Evolutionary conservation across 2,329 filamentous ascomycete genomes (phyloP), one percentile per base, ranked within the genome.

Genomic region (Scorias spongiosa): DNA sequence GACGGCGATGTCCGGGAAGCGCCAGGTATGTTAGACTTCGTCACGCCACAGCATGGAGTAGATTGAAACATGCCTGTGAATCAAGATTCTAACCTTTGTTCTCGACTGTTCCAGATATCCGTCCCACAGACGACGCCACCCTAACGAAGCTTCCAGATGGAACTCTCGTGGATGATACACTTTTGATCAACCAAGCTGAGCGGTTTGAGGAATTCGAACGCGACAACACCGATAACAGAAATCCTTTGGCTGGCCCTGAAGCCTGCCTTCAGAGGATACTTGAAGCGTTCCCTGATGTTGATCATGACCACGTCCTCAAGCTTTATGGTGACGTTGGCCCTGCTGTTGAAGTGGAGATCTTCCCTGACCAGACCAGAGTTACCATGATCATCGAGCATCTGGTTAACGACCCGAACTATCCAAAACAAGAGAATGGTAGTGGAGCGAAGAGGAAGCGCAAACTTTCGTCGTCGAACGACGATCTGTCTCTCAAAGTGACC

Each of bases 221-320:
- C 20, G 7, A 26, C 20, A 26, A 26, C 20, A 26, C 20, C 20
- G 20, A 42, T 12, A 14, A 29, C n/a, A 29, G 6, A 28, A n/a
- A 42, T 18, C 40, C 18, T 18, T 43, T 26, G 10, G 42, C 53
- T 18, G 54, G 52, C 11, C 45, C 41, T 10, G 56, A 59, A 12
- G 37, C 39, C 15, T 58, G 56, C 41, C 44, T 61, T 17, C 44
- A 51, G 20, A 50, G 44, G 10, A 49, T 61, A 15, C 49, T 58
- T 6, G 56, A 54, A 20, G 51, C 62, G 17, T 60, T 62, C 32
- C 60, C 59, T 20, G 57, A 62, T 34, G 50, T 62, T 46, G 52
- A 44, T 14, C 57, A 56, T 37, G 54, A 59, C 2, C 49, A 61
- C 41, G 51, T 59, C n/a, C 18, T 38, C 18, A 41, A 48, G 12